Evolutionary conservation across 768 basidiomycete genomes (phyloP).

Genomic region (Boletus sensibilis): DNA sequence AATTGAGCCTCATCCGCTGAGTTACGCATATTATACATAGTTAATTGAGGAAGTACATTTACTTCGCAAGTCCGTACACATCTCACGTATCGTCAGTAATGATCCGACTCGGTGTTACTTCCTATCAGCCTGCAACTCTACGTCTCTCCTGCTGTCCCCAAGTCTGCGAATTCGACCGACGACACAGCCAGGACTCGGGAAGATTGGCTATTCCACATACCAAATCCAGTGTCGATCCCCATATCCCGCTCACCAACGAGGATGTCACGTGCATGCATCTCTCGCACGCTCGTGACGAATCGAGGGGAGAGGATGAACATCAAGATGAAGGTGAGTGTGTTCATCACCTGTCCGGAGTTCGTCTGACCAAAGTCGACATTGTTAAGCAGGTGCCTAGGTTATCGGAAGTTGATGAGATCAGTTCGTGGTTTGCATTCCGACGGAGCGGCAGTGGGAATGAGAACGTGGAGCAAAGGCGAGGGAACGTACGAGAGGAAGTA

Average conservation of each 20-base stretch:
- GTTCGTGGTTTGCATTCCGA: not conserved
- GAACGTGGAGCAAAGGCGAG: too few relatives aligned
- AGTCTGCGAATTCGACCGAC: not conserved
- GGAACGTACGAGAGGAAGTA: slow-evolving; percentile 22
- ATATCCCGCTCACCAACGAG: not conserved
- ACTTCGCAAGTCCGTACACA: not conserved
- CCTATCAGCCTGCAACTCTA: slow-evolving; percentile 9
- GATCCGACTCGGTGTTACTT: too few relatives aligned
- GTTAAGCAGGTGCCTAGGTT: slow-evolving; percentile 14
- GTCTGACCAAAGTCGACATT: slow-evolving; percentile 7
- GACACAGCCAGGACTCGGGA: not conserved
- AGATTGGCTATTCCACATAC: not conserved
- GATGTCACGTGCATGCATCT: not conserved
- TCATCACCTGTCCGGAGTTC: not conserved
- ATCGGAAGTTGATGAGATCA: not conserved
- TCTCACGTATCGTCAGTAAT: not conserved
- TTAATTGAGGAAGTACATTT: not conserved
- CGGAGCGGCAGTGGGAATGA: too few relatives aligned
- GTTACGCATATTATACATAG: not conserved
- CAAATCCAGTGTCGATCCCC: slow-evolving; percentile 18
- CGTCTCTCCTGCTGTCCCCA: not conserved
- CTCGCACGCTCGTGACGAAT: slow-evolving; percentile 21
- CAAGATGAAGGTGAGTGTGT: not conserved
- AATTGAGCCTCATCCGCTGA: too few relatives aligned
- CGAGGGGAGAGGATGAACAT: slow-evolving; percentile 17